Evolutionary conservation across 2,329 filamentous ascomycete genomes (phyloP).

Genomic region (Podosphaera xanthii): DNA sequence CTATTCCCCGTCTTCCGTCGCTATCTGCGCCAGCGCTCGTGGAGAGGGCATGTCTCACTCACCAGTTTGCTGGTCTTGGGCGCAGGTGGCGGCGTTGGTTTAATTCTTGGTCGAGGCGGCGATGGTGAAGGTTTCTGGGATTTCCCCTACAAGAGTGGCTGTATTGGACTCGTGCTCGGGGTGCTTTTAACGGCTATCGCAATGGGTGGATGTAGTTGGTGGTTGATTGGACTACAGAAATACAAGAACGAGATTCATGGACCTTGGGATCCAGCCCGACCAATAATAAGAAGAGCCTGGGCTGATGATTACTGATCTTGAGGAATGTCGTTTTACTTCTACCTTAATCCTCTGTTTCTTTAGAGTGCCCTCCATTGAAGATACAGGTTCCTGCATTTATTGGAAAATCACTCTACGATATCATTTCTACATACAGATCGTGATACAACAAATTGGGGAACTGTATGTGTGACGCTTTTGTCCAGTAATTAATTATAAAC

Average conservation of each 20-base stretch:
- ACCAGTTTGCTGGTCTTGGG: conserved; percentile 56
- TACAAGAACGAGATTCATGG: conserved; percentile 99
- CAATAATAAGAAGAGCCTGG: conserved; percentile 45
- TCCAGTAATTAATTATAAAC: too few species aligned
- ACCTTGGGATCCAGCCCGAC: conserved; percentile 88
- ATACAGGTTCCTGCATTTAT: too few species aligned
- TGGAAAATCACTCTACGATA: too few species aligned
- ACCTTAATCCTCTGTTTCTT: too few species aligned
- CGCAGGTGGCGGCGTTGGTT: conserved; percentile 56
- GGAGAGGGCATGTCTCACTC: conserved; percentile 56
- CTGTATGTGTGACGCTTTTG: too few species aligned
- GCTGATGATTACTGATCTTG: conserved; percentile 10
- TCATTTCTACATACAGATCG: too few species aligned
- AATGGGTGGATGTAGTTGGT: conserved; percentile 93
- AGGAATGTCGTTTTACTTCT: not conserved
- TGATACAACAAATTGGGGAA: too few species aligned
- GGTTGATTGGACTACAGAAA: conserved; percentile 88
- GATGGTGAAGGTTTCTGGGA: conserved; percentile 32
- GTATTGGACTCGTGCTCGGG: conserved; percentile 52
- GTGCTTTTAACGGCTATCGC: conserved; percentile 50
- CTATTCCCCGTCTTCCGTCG: conserved; percentile 94
- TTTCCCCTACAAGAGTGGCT: conserved; percentile 14
- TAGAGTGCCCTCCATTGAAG: too few species aligned
- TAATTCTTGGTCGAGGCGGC: conserved; percentile 27
- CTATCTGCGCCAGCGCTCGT: conserved; percentile 61